phyloP scores from a whole-genome alignment of 352 stramenopile species.

The Phytopythium chamaehyphon region DNA sequence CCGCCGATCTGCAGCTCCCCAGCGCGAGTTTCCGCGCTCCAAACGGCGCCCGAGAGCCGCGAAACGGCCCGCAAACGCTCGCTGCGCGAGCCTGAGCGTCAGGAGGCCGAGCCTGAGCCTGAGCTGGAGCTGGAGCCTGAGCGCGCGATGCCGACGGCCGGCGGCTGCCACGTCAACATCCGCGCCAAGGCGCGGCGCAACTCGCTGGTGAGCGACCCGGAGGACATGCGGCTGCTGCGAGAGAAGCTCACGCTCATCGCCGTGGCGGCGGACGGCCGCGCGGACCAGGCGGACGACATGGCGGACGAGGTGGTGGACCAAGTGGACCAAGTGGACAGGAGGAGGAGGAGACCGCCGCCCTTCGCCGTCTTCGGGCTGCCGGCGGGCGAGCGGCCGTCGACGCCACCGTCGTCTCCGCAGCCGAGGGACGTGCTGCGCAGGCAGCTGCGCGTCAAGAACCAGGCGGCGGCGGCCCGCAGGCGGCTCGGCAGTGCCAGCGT shows the following conservation, averaged over 20 bases:
- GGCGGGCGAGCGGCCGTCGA: slow-evolving; percentile 44
- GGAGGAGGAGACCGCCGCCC: slow-evolving; percentile 9
- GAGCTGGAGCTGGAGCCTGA: neutral
- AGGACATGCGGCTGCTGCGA: slow-evolving; percentile 63
- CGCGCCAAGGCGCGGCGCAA: slow-evolving; percentile 39
- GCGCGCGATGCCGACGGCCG: slow-evolving; percentile 6
- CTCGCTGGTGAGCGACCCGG: slow-evolving; percentile 49
- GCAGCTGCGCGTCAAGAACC: slow-evolving; percentile 58
- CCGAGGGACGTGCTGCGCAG: slow-evolving; percentile 67
- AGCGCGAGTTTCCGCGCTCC: no score
- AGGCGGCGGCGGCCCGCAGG: slow-evolving; percentile 6
- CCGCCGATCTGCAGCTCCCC: no score
- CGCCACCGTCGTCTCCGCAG: slow-evolving; percentile 75
- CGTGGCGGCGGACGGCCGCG: slow-evolving; percentile 16
- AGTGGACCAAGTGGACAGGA: slow-evolving; percentile 6
- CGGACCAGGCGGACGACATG: slow-evolving; percentile 3
- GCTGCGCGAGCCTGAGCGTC: no score
- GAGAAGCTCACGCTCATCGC: slow-evolving; percentile 78
- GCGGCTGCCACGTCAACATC: slow-evolving; percentile 21
- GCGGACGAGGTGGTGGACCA: slow-evolving; percentile 14
- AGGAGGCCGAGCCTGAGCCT: neutral
- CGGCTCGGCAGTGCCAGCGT: slow-evolving; percentile 6
- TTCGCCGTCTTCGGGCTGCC: slow-evolving; percentile 51
- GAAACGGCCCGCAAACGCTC: no score
- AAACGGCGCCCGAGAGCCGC: no score